Evolutionary conservation across 495 filamentous ascomycete genomes (phyloP).

Genomic region (Saxophila tyrrhenica): DNA sequence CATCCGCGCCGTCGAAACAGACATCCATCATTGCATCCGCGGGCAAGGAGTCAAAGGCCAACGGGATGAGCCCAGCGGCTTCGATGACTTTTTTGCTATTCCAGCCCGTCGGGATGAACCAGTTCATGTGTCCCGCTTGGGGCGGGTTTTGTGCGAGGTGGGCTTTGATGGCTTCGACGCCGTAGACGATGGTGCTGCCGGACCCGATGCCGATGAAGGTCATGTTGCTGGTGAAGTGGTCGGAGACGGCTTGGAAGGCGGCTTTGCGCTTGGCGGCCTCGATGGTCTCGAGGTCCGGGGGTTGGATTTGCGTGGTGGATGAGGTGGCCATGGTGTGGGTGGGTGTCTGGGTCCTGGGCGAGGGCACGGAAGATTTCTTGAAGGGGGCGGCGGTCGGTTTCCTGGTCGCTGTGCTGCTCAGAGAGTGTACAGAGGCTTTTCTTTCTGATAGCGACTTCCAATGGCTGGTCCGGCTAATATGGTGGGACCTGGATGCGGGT

Average conservation of each 20-base stretch:
- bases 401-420: no score
- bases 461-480: neutral
- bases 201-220: constrained; percentile 84
- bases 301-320: constrained; percentile 1
- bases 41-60: constrained; percentile 63
- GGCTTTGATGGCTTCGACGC: constrained; percentile 83
- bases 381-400: neutral
- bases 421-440: no score
- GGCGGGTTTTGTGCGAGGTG: constrained; percentile 33
- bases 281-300: constrained; percentile 28
- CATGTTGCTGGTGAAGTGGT: constrained; percentile 64
- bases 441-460: no score
- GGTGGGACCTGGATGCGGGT: no score
- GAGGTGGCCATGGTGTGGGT: constrained; percentile 3
- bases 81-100: constrained; percentile 77
- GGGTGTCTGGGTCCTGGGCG: neutral
- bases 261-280: constrained; percentile 79
- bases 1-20: constrained; percentile 90
- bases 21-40: constrained; percentile 56
- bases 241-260: constrained; percentile 69
- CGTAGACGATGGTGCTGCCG: constrained; percentile 87
- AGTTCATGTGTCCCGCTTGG: constrained; percentile 20
- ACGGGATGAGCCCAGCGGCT: constrained; percentile 59
- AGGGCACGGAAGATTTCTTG: no score
- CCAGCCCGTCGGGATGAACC: constrained; percentile 83